Percentiles rank a stretch among this genome's conserved stretches.
These are phyloP conservation scores for Saturnispora saitoi DNA, from an alignment of 805 yeast genomes.

Conservation along the genomic window DNA sequence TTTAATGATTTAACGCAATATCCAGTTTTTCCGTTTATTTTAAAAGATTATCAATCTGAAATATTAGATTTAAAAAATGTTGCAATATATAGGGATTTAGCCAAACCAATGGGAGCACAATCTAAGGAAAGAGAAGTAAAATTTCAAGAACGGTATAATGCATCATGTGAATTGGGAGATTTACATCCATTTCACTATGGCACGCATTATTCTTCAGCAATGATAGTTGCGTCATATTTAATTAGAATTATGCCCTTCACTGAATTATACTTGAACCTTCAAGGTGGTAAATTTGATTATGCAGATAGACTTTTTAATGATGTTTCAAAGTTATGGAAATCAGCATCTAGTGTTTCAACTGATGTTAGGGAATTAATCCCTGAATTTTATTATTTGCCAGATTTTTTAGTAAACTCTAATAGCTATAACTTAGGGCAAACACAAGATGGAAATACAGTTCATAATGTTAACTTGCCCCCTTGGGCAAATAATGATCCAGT, in stretches of 20 bases:
- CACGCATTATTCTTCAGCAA: conserved; percentile 87
- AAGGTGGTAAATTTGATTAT: conserved; percentile 85
- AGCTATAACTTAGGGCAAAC: conserved; percentile 60
- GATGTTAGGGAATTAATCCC: conserved; percentile 86
- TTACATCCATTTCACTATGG: conserved; percentile 82
- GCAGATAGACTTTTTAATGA: conserved; percentile 78
- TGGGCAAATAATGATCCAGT: conserved; percentile 81
- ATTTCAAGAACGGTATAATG: conserved; percentile 66
- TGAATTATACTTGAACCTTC: conserved; percentile 66
- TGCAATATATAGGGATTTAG: conserved; percentile 58
- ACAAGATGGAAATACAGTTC: conserved; percentile 49
- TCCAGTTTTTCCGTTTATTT: conserved; percentile 88
- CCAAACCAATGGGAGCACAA: conserved; percentile 93
- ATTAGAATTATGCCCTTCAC: conserved; percentile 76
- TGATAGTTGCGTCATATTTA: conserved; percentile 79
- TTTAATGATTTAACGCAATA: conserved; percentile 85
- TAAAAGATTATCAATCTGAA: conserved; percentile 71
- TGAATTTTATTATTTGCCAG: conserved; percentile 78
- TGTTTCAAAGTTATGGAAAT: conserved; percentile 68
- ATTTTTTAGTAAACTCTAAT: conserved; percentile 60
- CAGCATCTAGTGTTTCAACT: conserved; percentile 70
- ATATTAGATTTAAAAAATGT: conserved; percentile 59
- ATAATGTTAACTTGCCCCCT: conserved; percentile 64
- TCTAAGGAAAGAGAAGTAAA: conserved; percentile 46
- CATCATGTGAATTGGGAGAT: conserved; percentile 46